phyloP scores from a whole-genome alignment of 2,329 filamentous ascomycete genomes.

The Fonsecaea monophora region DNA sequence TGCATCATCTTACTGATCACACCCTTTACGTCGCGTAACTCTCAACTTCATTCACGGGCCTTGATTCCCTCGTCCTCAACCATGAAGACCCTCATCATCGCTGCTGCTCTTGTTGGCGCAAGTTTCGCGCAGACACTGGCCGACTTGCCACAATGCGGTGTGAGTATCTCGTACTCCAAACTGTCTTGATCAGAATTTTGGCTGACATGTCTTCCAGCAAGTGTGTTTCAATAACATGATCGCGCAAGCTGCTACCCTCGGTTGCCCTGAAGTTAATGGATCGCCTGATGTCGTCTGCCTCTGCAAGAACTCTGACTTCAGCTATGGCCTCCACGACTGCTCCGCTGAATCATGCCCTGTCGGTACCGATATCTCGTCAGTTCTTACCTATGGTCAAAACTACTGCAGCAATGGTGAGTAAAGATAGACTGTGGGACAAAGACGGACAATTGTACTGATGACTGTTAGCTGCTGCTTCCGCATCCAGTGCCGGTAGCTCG shows the following conservation, averaged over 20 bases:
- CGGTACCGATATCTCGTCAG: constrained; percentile 44
- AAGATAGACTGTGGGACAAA: not conserved
- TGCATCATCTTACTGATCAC: constrained; percentile 34
- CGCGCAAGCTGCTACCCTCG: constrained; percentile 47
- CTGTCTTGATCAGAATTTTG: not conserved
- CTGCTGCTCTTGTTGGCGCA: constrained; percentile 38
- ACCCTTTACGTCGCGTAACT: constrained; percentile 36
- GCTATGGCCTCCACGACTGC: constrained; percentile 56
- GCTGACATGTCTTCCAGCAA: constrained; percentile 45
- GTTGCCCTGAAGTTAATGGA: constrained; percentile 44
- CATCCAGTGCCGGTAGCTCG: constrained; percentile 22
- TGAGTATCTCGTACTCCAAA: constrained; percentile 34
- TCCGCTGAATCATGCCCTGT: constrained; percentile 51
- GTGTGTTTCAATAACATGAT: constrained; percentile 56
- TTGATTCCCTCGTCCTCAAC: constrained; percentile 28
- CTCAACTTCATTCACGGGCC: constrained; percentile 27
- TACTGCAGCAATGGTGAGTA: constrained; percentile 46
- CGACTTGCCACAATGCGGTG: constrained; percentile 41
- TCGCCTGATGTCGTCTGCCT: constrained; percentile 48
- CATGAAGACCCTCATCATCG: constrained; percentile 42
- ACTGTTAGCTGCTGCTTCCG: constrained; percentile 28
- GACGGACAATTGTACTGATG: constrained; percentile 9
- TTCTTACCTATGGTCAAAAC: constrained; percentile 45
- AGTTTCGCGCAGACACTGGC: constrained; percentile 38
- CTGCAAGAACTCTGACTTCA: constrained; percentile 51